Evolutionary conservation across 768 basidiomycete species (phyloP), one percentile per base, ranked within the genome.

Genomic region (Mycena capillaripes): DNA sequence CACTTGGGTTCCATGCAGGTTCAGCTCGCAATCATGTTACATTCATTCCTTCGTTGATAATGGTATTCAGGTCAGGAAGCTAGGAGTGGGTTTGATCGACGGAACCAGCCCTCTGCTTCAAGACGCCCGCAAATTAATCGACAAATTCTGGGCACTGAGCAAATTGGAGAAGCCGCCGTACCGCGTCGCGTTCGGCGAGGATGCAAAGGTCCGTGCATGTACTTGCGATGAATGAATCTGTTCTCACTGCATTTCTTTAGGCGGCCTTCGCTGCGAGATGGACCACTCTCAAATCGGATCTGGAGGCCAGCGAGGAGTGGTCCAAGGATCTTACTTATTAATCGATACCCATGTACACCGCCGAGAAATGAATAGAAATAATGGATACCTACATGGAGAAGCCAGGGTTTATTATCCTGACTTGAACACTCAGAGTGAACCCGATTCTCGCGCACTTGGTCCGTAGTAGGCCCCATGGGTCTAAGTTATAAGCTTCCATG

Each of bases 1-100:
- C 38, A 70, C 38, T 21, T 74, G 25, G 59, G 30, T 27, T 74
- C 78, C 73, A 81, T 79, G 57, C 70, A 71, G 69, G 69, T 76
- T 58, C 19, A 4, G 61, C n/a, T 12, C 38, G 7, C n/a, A 32
- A 19, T 56, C 5, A 2, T 25, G 5, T 38, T 0, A 36, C 60
- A 16, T 46, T 50, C 17, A 8, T 50, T 19, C 32, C 27, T 30
- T 40, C 32, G 50, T 50, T 23, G 10, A 48, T 40, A 16, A 4
- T 25, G 11, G 32, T 27, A 25, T 65, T 10, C 38, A 73, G 73
- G 70, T 71, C 21, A 17, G 73, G 10, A 38, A 34, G 14, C 16
- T 64, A 38, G 6, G 27, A 0, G 66, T 68, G 3, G 73, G 56
- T n/a, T 55, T 75, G 40, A n/a, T 63, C 56, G 29, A n/a, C 12